These are phyloP conservation scores for Xylaria sp. DNA, from an alignment of 2,329 filamentous ascomycete species.

Conservation along the genomic window DNA sequence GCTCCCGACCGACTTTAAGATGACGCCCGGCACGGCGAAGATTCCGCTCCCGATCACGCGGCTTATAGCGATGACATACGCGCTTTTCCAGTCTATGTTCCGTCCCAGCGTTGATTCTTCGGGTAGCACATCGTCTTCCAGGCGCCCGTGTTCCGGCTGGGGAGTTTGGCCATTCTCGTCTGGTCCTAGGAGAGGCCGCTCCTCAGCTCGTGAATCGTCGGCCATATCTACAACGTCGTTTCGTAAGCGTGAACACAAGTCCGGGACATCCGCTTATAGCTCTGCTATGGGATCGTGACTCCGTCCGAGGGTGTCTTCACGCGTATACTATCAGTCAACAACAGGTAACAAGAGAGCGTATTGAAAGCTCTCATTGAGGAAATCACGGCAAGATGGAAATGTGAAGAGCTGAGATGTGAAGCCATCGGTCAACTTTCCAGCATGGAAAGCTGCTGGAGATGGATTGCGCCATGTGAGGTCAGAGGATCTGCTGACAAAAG, in stretches of 20 bases:
- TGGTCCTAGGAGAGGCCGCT: conserved; percentile 26
- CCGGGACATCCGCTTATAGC: conserved; percentile 23
- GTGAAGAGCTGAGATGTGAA: conserved; percentile 1
- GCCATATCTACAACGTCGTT: conserved; percentile 24
- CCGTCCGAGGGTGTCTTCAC: neutral
- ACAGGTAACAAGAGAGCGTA: neutral
- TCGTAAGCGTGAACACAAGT: neutral
- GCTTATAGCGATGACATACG: conserved; percentile 74
- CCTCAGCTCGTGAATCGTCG: conserved; percentile 12
- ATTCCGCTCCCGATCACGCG: conserved; percentile 77
- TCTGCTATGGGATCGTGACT: neutral
- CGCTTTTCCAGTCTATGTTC: conserved; percentile 69
- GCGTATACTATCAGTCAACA: neutral
- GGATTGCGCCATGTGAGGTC: conserved; percentile 38
- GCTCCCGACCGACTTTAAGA: conserved; percentile 73
- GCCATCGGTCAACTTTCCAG: neutral
- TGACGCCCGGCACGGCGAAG: conserved; percentile 76
- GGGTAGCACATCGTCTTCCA: conserved; percentile 69
- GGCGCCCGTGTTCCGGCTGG: conserved; percentile 42
- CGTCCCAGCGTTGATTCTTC: conserved; percentile 68
- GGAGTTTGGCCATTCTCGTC: conserved; percentile 37
- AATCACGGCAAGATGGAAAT: conserved; percentile 13
- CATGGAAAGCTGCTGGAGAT: conserved; percentile 21
- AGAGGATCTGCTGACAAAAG: conserved; percentile 36
- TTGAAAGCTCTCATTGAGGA: neutral